Conservation (phyloP, 202 grass and related monocot genomes). For the Schoenoplectus tabernaemontani region DNA sequence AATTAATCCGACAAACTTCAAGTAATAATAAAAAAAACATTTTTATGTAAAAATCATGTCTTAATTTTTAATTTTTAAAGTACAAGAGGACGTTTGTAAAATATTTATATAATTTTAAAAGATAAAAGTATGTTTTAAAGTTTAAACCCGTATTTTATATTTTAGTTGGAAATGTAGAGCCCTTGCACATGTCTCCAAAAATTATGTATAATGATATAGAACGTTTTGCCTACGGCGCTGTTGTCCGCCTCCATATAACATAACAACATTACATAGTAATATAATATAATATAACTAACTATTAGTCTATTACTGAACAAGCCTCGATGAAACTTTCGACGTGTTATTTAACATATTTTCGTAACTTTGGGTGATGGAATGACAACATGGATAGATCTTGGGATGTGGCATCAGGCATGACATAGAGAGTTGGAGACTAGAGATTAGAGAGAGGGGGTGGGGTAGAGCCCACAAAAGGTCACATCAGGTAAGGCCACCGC, state of each 20-base stretch:
- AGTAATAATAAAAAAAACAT: too few relatives aligned
- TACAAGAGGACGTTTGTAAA: too few relatives aligned
- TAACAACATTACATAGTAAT: too few relatives aligned
- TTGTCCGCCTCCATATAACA: background rate
- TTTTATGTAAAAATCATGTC: too few relatives aligned
- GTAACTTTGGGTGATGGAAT: background rate
- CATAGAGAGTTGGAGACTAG: background rate
- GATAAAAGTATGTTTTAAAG: too few relatives aligned
- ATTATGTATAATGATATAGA: background rate
- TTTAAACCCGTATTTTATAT: too few relatives aligned
- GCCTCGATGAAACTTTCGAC: background rate
- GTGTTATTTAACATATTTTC: background rate
- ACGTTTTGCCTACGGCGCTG: background rate
- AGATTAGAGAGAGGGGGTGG: background rate
- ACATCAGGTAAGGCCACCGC: slow-evolving; percentile 6
- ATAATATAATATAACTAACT: background rate
- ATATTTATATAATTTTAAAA: too few relatives aligned
- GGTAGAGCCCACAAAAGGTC: slow-evolving; percentile 7
- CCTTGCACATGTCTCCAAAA: background rate
- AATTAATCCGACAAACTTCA: too few relatives aligned
- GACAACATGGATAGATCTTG: background rate
- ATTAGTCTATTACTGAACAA: background rate
- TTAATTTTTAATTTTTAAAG: too few relatives aligned
- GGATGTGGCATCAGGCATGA: background rate
- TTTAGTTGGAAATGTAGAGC: background rate